Percentiles rank a stretch among this genome's conserved stretches.
Evolutionary conservation across 2,329 filamentous ascomycete species (phyloP).

Genomic region (Grosmannia serpens): DNA sequence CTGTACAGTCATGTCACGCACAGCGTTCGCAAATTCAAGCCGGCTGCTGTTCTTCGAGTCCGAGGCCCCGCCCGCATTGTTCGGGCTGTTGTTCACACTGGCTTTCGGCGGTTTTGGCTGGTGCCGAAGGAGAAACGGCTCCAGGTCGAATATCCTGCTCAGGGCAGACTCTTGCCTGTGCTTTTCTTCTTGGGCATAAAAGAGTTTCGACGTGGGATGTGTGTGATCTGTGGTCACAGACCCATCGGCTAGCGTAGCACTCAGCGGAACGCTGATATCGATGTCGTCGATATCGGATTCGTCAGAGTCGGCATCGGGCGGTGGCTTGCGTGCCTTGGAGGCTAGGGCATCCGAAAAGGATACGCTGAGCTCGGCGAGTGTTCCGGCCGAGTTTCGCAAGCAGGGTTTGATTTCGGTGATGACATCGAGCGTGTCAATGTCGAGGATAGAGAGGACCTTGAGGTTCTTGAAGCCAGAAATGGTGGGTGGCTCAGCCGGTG

Average conservation of each 20-base stretch:
- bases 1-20: conserved; percentile 27
- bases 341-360: conserved; percentile 47
- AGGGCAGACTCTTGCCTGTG: conserved; percentile 43
- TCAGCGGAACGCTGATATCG: conserved; percentile 17
- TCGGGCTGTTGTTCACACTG: conserved; percentile 12
- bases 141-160: conserved; percentile 40
- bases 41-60: not conserved
- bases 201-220: conserved; percentile 31
- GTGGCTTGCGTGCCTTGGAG: conserved; percentile 30
- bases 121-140: conserved; percentile 22
- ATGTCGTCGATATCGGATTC: conserved; percentile 43
- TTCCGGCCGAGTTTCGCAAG: conserved; percentile 41
- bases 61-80: not conserved
- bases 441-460: conserved; percentile 40
- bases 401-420: conserved; percentile 44
- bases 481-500: conserved; percentile 31
- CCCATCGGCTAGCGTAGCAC: conserved; percentile 11
- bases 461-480: conserved; percentile 46
- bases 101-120: conserved; percentile 10
- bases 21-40: conserved; percentile 23
- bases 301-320: conserved; percentile 22
- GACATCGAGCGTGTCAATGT: conserved; percentile 48
- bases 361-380: conserved; percentile 41
- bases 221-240: conserved; percentile 18
- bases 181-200: conserved; percentile 39